phyloP scores from a whole-genome alignment of 1,284 basidiomycete genomes.

The Omphalotus olearius region DNA sequence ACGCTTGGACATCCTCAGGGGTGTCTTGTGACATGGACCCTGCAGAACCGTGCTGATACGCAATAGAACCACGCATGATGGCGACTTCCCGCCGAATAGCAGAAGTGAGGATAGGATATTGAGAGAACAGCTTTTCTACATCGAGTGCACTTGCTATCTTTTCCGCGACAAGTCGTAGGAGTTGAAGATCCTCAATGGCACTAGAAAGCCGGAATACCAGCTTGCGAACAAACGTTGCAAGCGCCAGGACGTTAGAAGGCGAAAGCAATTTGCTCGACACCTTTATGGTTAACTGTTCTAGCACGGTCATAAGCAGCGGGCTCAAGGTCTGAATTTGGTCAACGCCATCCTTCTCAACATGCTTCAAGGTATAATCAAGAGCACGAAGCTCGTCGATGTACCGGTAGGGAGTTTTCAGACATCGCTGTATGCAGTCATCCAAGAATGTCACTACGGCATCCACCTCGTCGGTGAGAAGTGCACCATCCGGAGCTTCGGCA shows the following conservation, averaged over 20 bases:
- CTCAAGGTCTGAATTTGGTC: slow-evolving; percentile 38
- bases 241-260: slow-evolving; percentile 56
- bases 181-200: slow-evolving; percentile 42
- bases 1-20: slow-evolving; percentile 26
- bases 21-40: background rate
- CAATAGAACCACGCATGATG: slow-evolving; percentile 32
- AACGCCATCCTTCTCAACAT: background rate
- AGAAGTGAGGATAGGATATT: slow-evolving; percentile 33
- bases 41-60: background rate
- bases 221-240: slow-evolving; percentile 60
- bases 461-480: slow-evolving; percentile 53
- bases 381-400: slow-evolving; percentile 71
- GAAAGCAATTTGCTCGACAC: slow-evolving; percentile 47
- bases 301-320: slow-evolving; percentile 70
- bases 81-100: slow-evolving; percentile 45
- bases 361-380: slow-evolving; percentile 17
- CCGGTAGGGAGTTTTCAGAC: slow-evolving; percentile 79
- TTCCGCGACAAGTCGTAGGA: slow-evolving; percentile 31
- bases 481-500: slow-evolving; percentile 45
- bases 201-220: slow-evolving; percentile 54
- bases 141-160: slow-evolving; percentile 33
- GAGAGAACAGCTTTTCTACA: slow-evolving; percentile 21
- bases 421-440: slow-evolving; percentile 86
- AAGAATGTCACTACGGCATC: slow-evolving; percentile 68
- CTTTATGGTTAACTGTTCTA: slow-evolving; percentile 75